Evolutionary conservation across 805 yeast genomes (phyloP).

Genomic region (Candida namnaoensis): DNA sequence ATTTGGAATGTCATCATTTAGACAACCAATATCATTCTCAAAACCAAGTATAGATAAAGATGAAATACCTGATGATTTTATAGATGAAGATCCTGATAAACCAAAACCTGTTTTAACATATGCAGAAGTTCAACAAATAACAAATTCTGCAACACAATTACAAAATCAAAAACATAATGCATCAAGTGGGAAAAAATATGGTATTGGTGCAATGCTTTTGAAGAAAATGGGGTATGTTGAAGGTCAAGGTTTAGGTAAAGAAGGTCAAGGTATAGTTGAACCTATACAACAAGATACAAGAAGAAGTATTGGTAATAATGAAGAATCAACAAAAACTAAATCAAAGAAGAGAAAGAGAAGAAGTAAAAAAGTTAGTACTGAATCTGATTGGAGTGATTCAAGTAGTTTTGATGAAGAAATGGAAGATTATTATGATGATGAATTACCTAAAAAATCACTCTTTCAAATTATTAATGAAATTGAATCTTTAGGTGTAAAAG

Average conservation of each 20-base stretch:
- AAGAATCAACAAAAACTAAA: constrained; percentile 13
- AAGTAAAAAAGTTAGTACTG: constrained; percentile 2
- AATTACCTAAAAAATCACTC: constrained; percentile 17
- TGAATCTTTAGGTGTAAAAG: constrained; percentile 8
- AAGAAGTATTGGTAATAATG: constrained; percentile 54
- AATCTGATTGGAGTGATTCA: constrained; percentile 1
- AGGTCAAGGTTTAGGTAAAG: constrained; percentile 80
- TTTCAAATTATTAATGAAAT: constrained; percentile 14
- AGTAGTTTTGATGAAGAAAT: constrained; percentile 12
- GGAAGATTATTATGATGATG: constrained; percentile 7
- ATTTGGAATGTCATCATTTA: no score
- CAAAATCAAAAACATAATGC: constrained; percentile 3
- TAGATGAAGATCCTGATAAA: no score
- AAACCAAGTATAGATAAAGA: no score
- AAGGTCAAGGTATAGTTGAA: constrained; percentile 63
- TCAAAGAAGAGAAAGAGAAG: constrained; percentile 4
- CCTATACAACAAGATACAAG: constrained; percentile 70
- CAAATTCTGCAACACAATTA: neutral
- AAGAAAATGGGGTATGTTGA: constrained; percentile 79
- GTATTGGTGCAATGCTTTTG: constrained; percentile 77
- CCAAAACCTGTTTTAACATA: neutral
- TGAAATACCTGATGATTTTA: no score
- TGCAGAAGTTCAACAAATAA: neutral
- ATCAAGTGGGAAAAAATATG: constrained; percentile 37
- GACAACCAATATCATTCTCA: no score